A percentile compares a stretch with the other conserved stretches of the same genome.
Conservation (phyloP, 2,329 filamentous ascomycete species). For the Ascomycota sp. region DNA sequence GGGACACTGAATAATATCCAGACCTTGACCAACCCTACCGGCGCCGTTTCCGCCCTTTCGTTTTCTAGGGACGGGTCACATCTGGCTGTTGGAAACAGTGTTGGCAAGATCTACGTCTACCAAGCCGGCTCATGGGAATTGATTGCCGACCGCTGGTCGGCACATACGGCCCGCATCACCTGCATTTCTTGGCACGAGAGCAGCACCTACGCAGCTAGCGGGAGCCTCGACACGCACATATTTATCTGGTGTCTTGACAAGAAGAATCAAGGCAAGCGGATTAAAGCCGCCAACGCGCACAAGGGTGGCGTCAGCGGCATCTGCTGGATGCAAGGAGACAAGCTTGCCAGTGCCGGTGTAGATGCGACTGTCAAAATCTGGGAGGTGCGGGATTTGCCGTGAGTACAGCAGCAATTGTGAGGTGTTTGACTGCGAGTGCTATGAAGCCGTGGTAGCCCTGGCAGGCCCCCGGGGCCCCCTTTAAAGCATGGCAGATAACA, state of each 20-base stretch:
- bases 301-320: constrained; percentile 89
- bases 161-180: constrained; percentile 34
- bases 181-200: constrained; percentile 52
- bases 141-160: constrained; percentile 51
- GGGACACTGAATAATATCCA: constrained; percentile 30
- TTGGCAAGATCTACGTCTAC: constrained; percentile 76
- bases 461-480: no score
- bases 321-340: constrained; percentile 48
- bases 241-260: constrained; percentile 75
- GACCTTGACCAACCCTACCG: constrained; percentile 44
- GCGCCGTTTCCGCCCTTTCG: constrained; percentile 54
- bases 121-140: constrained; percentile 37
- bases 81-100: constrained; percentile 61
- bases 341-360: constrained; percentile 57
- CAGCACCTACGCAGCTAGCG: constrained; percentile 60
- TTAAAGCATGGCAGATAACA: no score
- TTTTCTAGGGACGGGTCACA: constrained; percentile 61
- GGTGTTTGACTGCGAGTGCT: no score
- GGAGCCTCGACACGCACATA: constrained; percentile 73
- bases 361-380: constrained; percentile 87
- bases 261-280: constrained; percentile 55
- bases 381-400: constrained; percentile 21
- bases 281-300: constrained; percentile 73
- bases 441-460: no score
- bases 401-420: background rate